Evolutionary conservation across 225 moss, liverwort and hornwort species (phyloP).

Genomic region (Bryum argenteum): DNA sequence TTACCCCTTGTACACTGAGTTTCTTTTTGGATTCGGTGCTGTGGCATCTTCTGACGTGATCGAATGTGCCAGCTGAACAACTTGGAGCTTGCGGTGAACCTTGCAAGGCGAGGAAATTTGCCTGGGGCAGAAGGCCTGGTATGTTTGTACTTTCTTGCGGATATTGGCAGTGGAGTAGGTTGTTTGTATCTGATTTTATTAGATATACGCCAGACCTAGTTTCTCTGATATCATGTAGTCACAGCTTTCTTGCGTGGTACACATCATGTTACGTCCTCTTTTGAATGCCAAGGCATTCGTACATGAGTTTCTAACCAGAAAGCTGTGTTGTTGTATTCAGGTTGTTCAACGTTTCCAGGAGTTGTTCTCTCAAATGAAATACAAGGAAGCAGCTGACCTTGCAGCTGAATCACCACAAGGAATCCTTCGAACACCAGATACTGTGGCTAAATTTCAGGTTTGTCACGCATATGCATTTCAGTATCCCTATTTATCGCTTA

Average conservation of each 20-base stretch:
- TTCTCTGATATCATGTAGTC: constrained; percentile 3
- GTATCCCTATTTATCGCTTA: not conserved
- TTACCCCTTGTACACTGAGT: not conserved
- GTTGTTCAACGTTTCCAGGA: constrained; percentile 99
- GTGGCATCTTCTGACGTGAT: constrained; percentile 25
- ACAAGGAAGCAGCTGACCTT: constrained; percentile 98
- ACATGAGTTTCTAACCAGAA: constrained; percentile 6
- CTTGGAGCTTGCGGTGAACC: constrained; percentile 97
- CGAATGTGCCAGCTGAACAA: constrained; percentile 75
- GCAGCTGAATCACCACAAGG: constrained; percentile 99
- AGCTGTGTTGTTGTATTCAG: constrained; percentile 45
- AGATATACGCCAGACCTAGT: constrained; percentile 8
- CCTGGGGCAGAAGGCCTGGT: constrained; percentile 97
- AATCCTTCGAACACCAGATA: constrained; percentile 92
- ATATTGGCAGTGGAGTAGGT: constrained; percentile 8
- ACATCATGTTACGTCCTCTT: not conserved
- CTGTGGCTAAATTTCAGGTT: constrained; percentile 97
- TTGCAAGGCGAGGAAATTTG: constrained; percentile 95
- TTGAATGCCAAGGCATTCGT: constrained; percentile 11
- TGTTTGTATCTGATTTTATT: constrained; percentile 6
- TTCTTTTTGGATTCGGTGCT: constrained; percentile 23
- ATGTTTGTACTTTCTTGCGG: constrained; percentile 29
- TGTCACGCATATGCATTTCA: constrained; percentile 2
- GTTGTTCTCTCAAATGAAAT: constrained; percentile 96
- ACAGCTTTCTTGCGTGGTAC: not conserved